Conservation (phyloP, 2,329 filamentous ascomycete species). For the Colletotrichum phormii region DNA sequence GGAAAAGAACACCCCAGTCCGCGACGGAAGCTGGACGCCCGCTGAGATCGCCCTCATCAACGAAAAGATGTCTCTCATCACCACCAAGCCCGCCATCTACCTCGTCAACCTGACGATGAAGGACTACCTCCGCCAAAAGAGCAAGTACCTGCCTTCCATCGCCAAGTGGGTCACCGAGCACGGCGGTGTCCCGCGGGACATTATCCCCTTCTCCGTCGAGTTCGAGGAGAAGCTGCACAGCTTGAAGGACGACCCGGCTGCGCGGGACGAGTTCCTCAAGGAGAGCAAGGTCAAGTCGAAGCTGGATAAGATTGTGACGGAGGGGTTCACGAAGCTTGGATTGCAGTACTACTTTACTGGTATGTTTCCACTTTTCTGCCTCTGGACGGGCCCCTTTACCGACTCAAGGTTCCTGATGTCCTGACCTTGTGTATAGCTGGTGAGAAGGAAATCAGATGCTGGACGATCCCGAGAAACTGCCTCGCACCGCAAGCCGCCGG, state of each 20-base stretch:
- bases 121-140: conserved; percentile 59
- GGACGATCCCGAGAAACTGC: conserved; percentile 53
- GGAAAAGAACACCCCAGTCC: conserved; percentile 53
- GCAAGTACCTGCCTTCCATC: conserved; percentile 58
- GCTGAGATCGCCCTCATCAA: conserved; percentile 58
- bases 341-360: neutral
- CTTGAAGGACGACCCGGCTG: neutral
- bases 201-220: conserved; percentile 58
- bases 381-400: too few species aligned
- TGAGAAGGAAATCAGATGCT: conserved; percentile 45
- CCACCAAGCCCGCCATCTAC: conserved; percentile 58
- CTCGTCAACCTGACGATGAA: conserved; percentile 60
- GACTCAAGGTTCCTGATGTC: too few species aligned
- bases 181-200: conserved; percentile 53
- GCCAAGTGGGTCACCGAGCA: conserved; percentile 58
- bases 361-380: neutral
- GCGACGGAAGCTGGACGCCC: conserved; percentile 56
- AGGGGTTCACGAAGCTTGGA: neutral
- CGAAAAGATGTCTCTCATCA: conserved; percentile 58
- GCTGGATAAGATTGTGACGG: neutral
- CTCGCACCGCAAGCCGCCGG: conserved; percentile 55
- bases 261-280: neutral
- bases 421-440: neutral
- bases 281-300: neutral
- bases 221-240: conserved; percentile 55